phyloP scores from a whole-genome alignment of 495 filamentous ascomycete species.

The Hyaloscypha variabilis region DNA sequence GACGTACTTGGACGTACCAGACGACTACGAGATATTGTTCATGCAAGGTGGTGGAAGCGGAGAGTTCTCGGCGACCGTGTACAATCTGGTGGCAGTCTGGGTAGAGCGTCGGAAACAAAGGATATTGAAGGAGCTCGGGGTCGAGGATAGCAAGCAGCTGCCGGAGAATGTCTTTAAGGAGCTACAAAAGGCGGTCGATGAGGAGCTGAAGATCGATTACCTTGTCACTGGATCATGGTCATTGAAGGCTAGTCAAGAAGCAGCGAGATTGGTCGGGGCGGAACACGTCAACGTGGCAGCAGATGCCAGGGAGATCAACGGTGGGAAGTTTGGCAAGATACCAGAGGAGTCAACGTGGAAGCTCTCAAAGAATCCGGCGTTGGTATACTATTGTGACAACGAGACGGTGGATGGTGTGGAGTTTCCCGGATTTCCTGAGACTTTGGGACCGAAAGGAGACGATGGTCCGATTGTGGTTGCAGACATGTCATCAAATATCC shows the following conservation, averaged over 20 bases:
- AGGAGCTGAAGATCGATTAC: slow-evolving; percentile 81
- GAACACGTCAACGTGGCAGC: slow-evolving; percentile 78
- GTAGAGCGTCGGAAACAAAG: slow-evolving; percentile 61
- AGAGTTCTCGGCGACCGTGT: slow-evolving; percentile 78
- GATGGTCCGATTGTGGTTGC: slow-evolving; percentile 67
- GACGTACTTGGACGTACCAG: slow-evolving; percentile 71
- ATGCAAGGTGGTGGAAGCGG: slow-evolving; percentile 85
- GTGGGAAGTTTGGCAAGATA: slow-evolving; percentile 88
- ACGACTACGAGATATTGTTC: slow-evolving; percentile 76
- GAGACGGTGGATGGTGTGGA: slow-evolving; percentile 97
- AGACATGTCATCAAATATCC: slow-evolving; percentile 86
- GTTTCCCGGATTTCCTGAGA: slow-evolving; percentile 72
- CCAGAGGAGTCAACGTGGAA: slow-evolving; percentile 76
- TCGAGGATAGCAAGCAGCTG: slow-evolving; percentile 38
- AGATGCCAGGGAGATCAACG: slow-evolving; percentile 68
- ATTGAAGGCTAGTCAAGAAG: slow-evolving; percentile 88
- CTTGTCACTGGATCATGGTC: slow-evolving; percentile 94
- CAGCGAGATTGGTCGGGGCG: slow-evolving; percentile 70
- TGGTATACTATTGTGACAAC: slow-evolving; percentile 92
- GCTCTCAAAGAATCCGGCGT: slow-evolving; percentile 70
- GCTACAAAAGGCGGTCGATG: slow-evolving; percentile 62
- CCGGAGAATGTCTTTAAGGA: slow-evolving; percentile 54
- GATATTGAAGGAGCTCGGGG: slow-evolving; percentile 39
- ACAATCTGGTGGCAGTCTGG: slow-evolving; percentile 83
- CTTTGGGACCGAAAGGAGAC: slow-evolving; percentile 52